phyloP scores from a whole-genome alignment of 176 grass and related monocot genomes.

The Luzula sylvatica region DNA sequence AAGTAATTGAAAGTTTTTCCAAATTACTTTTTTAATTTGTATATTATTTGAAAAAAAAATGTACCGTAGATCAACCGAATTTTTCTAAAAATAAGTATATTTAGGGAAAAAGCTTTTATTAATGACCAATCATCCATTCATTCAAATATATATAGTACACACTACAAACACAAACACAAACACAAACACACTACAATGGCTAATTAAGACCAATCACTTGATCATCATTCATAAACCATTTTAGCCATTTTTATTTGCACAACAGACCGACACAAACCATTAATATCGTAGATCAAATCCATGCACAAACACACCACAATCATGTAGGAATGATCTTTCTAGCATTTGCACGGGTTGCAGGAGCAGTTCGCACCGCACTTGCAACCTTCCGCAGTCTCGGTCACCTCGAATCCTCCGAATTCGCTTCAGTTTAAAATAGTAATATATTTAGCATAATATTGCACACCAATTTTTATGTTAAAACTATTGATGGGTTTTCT shows the following conservation, averaged over 20 bases:
- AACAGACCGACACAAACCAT: background rate
- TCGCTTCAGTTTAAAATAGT: conserved; percentile 1
- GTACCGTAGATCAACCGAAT: too few species aligned
- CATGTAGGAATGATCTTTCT: background rate
- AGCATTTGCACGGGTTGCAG: conserved; percentile 20
- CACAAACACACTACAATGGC: background rate
- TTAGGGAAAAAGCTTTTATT: background rate
- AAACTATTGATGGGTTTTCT: background rate
- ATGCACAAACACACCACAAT: too few species aligned
- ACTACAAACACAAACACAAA: background rate
- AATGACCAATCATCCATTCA: background rate
- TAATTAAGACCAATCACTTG: background rate
- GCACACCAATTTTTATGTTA: too few species aligned
- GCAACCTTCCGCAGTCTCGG: conserved; percentile 18
- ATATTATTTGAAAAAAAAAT: too few species aligned
- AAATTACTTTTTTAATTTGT: too few species aligned
- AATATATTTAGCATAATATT: too few species aligned
- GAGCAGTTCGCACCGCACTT: conserved; percentile 24
- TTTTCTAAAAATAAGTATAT: background rate
- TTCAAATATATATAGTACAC: background rate
- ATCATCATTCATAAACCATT: too few species aligned
- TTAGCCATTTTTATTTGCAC: background rate
- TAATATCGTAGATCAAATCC: background rate
- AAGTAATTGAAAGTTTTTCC: too few species aligned
- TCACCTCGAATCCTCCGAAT: conserved; percentile 24